These are phyloP conservation scores for Cicer chorassanicum DNA, from an alignment of 306 rosid species.

Conservation along the genomic window DNA sequence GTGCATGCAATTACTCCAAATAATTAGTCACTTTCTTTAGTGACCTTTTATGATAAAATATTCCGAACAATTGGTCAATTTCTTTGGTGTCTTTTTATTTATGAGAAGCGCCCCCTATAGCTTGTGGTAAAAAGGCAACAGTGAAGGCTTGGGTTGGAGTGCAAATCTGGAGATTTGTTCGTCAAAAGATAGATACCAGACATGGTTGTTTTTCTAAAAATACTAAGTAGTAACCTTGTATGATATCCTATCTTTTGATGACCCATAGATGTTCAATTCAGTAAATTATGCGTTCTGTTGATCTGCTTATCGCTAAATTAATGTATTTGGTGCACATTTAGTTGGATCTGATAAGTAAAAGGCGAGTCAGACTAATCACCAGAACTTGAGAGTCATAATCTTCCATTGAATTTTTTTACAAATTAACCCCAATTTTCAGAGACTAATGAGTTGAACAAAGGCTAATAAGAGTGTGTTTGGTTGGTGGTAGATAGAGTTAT, in stretches of 20 bases:
- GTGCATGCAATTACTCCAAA: conserved; percentile 29
- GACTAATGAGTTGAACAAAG: no score
- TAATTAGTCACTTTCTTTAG: background rate
- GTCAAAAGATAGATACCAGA: background rate
- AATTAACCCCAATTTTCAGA: no score
- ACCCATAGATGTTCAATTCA: background rate
- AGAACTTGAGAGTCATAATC: background rate
- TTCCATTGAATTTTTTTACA: no score
- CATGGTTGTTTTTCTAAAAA: background rate
- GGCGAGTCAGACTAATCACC: conserved; percentile 8
- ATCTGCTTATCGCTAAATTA: background rate
- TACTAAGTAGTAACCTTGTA: no score
- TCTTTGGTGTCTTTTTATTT: background rate
- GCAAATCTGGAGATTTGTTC: background rate
- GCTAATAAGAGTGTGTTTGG: no score
- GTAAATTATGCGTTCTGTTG: background rate
- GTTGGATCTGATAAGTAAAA: conserved; percentile 10
- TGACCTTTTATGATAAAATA: background rate
- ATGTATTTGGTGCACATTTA: background rate
- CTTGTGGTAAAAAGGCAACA: background rate
- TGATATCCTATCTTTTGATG: no score
- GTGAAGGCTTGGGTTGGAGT: background rate
- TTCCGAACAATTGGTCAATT: background rate
- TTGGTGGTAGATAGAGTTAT: no score
- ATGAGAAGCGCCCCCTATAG: background rate